phyloP scores from a whole-genome alignment of 306 rosid species.

The Calophaca sinica region DNA sequence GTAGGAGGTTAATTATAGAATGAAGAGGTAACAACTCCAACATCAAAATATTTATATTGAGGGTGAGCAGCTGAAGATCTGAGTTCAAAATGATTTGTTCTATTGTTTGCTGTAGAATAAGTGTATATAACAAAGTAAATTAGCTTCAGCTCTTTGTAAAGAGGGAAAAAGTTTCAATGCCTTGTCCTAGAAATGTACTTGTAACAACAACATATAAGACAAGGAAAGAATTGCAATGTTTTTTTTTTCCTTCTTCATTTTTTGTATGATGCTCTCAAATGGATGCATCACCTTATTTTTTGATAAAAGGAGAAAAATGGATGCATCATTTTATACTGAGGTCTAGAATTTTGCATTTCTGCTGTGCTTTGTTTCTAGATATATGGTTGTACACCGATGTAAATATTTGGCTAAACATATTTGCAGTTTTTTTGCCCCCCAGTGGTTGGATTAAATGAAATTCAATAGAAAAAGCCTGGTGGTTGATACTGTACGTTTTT shows the following conservation, averaged over 20 bases:
- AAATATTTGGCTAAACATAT: slow-evolving; percentile 19
- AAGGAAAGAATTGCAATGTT: slow-evolving; percentile 46
- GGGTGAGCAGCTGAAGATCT: slow-evolving; percentile 48
- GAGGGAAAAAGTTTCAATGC: slow-evolving; percentile 55
- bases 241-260: slow-evolving; percentile 46
- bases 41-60: slow-evolving; percentile 44
- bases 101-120: slow-evolving; percentile 52
- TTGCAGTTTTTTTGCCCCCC: background rate
- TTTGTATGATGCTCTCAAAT: slow-evolving; percentile 55
- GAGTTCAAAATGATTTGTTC: slow-evolving; percentile 48
- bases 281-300: slow-evolving; percentile 51
- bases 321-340: slow-evolving; percentile 51
- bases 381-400: slow-evolving; percentile 10
- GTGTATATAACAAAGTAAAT: slow-evolving; percentile 71
- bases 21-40: slow-evolving; percentile 43
- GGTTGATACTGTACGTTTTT: background rate
- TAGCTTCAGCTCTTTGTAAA: slow-evolving; percentile 71
- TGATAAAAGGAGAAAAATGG: slow-evolving; percentile 32
- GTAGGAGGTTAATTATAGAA: slow-evolving; percentile 58
- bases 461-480: background rate
- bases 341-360: slow-evolving; percentile 39
- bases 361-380: slow-evolving; percentile 22
- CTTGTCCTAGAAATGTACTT: slow-evolving; percentile 49
- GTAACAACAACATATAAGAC: slow-evolving; percentile 52
- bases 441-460: background rate